A percentile compares a stretch with the other conserved stretches of the same genome.
Evolutionary conservation across 2,329 filamentous ascomycete genomes (phyloP).

Genomic region (Talaromyces albobiverticillius): DNA sequence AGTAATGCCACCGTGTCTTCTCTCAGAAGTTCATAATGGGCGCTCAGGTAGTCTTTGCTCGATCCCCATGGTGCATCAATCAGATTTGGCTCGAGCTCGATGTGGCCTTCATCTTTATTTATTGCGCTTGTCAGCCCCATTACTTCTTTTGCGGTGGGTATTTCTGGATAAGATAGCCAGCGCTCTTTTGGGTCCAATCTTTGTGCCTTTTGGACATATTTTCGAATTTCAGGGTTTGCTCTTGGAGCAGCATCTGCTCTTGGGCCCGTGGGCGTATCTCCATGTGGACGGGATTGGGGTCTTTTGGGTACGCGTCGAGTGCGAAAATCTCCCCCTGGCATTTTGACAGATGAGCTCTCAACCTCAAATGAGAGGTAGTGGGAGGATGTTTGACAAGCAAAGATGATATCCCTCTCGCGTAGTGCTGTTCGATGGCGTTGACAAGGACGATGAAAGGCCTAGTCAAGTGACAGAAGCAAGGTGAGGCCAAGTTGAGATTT

Average conservation of each 20-base stretch:
- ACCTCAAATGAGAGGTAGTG: not conserved
- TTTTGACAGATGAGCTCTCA: not conserved
- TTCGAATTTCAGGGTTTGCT: slow-evolving; percentile 29
- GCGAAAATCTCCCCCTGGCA: not conserved
- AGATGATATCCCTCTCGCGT: not conserved
- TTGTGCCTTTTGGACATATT: slow-evolving; percentile 25
- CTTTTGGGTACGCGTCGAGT: not conserved
- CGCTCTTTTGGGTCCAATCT: slow-evolving; percentile 16
- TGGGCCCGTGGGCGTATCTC: not conserved
- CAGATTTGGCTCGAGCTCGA: slow-evolving; percentile 52
- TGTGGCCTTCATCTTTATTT: slow-evolving; percentile 21
- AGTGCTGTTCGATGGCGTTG: too few relatives aligned
- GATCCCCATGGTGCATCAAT: slow-evolving; percentile 57
- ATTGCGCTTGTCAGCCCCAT: slow-evolving; percentile 22
- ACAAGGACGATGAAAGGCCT: too few relatives aligned
- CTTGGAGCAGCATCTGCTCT: not conserved
- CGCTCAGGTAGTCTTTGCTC: slow-evolving; percentile 65
- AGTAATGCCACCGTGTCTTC: slow-evolving; percentile 71
- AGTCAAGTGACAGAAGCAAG: too few relatives aligned
- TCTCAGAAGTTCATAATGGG: slow-evolving; percentile 72
- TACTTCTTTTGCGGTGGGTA: slow-evolving; percentile 41
- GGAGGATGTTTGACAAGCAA: not conserved
- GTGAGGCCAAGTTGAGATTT: too few relatives aligned
- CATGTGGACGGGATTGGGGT: not conserved
- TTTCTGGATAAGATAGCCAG: slow-evolving; percentile 39